Percentiles rank a stretch among this genome's conserved stretches.
These are phyloP conservation scores for Skeletonema grethae DNA, from an alignment of 108 stramenopile species.

Conservation along the genomic window DNA sequence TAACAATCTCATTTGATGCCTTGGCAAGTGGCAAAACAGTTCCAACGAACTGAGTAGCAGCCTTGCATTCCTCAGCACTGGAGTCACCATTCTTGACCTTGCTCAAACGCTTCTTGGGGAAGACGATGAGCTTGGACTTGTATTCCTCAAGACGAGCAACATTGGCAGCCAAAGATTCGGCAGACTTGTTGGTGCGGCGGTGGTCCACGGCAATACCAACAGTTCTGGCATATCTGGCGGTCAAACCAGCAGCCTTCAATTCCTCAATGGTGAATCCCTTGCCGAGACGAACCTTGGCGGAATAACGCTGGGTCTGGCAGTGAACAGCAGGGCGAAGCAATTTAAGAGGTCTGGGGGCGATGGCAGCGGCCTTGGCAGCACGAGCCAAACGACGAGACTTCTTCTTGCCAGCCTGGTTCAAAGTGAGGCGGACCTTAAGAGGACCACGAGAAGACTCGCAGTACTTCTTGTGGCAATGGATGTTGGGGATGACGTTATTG, in stretches of 20 bases:
- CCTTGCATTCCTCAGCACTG: slow-evolving; percentile 63
- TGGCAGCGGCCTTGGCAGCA: slow-evolving; percentile 93
- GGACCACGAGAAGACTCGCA: slow-evolving; percentile 84
- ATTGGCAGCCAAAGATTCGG: slow-evolving; percentile 86
- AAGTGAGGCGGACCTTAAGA: slow-evolving; percentile 88
- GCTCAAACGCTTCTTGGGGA: slow-evolving; percentile 79
- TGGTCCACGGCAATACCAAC: slow-evolving; percentile 97
- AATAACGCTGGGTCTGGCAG: slow-evolving; percentile 96
- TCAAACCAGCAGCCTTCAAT: slow-evolving; percentile 93
- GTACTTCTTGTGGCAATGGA: slow-evolving; percentile 99
- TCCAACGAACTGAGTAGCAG: slow-evolving; percentile 73
- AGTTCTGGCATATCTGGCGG: slow-evolving; percentile 84
- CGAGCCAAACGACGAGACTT: slow-evolving; percentile 94
- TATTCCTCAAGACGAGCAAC: slow-evolving; percentile 96
- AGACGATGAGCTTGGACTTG: slow-evolving; percentile 92
- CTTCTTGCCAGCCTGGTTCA: slow-evolving; percentile 98
- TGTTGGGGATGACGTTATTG: slow-evolving; percentile 98
- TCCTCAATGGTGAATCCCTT: slow-evolving; percentile 97
- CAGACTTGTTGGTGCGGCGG: slow-evolving; percentile 90
- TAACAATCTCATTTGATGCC: slow-evolving; percentile 65
- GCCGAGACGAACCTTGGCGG: slow-evolving; percentile 93
- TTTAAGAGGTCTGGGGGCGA: slow-evolving; percentile 94
- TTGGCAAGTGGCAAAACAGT: slow-evolving; percentile 80
- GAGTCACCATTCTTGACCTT: slow-evolving; percentile 82
- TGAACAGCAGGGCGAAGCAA: slow-evolving; percentile 95